Base-by-base conservation (phyloP, 768 basidiomycete species). In the Chalciporus sphaerocephalus region DNA sequence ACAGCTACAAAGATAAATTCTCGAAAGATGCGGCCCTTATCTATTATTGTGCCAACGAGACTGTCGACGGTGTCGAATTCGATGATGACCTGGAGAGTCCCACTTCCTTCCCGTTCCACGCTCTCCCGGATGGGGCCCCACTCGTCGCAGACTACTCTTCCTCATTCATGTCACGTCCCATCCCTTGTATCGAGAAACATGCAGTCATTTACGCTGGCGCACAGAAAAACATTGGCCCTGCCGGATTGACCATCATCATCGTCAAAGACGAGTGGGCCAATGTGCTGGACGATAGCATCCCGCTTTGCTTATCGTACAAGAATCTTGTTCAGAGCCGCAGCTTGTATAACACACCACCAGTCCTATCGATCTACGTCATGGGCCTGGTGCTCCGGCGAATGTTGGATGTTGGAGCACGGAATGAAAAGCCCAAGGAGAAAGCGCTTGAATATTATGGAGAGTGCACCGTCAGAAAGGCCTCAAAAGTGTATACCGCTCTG, bases 21-120 rank as follows among this genome's bases (percentile, higher is more conserved):
- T 86, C 87, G 7, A 51, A 68, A n/a, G 77, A 83, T 60, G 85
- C 95, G 12, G 94, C 88, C 21, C 77, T 94, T 55, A 84, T 97
- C 48, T 98, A 95, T 71, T 98, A 96, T 71, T 99, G 96, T 77
- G 96, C 96, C 66, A 99, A 99, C 74, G 96, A 99, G 73, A 99
- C 96, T 12, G 87, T 98, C 47, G 86, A 95, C 55, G 96, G 96
- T 34, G 85, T 93, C 38, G 85, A 98, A 71, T 98, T 89, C 70
- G 71, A 84, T 2, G 62, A 73, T 41, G 78, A 81, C 46, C 65
- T 69, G n/a, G 58, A 61, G 16, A 74, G 72, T 20, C 70, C 80
- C 5, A 72, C 75, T 20, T 75, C 84, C 17, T 96, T 97, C 75
- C 94, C 94, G 4, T 93, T 87, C 73, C 76, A 86, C 50, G 73